Evolutionary conservation across 352 stramenopile genomes (phyloP).

Genomic region (Globisporangium parvum): DNA sequence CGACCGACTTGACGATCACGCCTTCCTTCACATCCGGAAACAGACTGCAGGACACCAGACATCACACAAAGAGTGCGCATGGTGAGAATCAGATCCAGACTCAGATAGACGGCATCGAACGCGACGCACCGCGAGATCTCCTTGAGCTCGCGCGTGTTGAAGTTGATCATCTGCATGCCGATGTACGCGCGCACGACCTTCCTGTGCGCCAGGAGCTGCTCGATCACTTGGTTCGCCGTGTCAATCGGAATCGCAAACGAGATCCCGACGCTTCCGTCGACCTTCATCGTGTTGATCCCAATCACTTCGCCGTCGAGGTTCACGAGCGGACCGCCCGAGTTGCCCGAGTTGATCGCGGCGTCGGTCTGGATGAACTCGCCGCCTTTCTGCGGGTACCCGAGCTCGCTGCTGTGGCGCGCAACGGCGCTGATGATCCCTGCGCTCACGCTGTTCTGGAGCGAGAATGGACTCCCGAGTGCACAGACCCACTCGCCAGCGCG

Average conservation of each 20-base stretch:
- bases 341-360: constrained; percentile 91
- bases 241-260: constrained; percentile 93
- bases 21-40: constrained; percentile 75
- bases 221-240: constrained; percentile 84
- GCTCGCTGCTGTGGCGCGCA: constrained; percentile 82
- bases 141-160: constrained; percentile 58
- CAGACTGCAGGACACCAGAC: constrained; percentile 17
- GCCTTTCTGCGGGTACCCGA: constrained; percentile 74
- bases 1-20: constrained; percentile 81
- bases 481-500: constrained; percentile 90
- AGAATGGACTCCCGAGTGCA: constrained; percentile 88
- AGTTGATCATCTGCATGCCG: constrained; percentile 90
- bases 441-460: constrained; percentile 89
- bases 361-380: constrained; percentile 93
- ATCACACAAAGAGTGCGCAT: neutral
- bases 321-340: constrained; percentile 91
- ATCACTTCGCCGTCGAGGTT: constrained; percentile 92
- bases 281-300: constrained; percentile 94
- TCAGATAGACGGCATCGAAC: too few relatives aligned
- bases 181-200: constrained; percentile 89
- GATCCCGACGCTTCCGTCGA: constrained; percentile 86
- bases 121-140: constrained; percentile 54
- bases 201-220: constrained; percentile 83
- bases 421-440: constrained; percentile 90
- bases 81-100: too few relatives aligned